Evolutionary conservation across 2,329 filamentous ascomycete species (phyloP), one percentile per base, ranked within the genome.

Genomic region (Cladosporium sp.): DNA sequence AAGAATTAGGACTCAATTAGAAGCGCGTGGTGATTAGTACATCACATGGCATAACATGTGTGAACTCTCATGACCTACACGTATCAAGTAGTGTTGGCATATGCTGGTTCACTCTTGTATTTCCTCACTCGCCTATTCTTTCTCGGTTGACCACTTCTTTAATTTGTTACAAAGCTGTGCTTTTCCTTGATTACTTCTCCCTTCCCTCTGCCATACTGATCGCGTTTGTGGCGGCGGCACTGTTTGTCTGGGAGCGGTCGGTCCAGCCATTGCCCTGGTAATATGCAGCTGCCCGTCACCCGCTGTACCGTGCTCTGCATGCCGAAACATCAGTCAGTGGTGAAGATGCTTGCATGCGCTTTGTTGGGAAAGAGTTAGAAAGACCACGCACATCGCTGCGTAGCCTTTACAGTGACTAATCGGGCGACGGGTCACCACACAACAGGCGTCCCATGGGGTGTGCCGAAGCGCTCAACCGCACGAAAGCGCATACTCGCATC

Each of bases 221-320:
- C 32, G 21, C 32, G 51, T 18, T n/a, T 54, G 26, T 34, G 26
- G 10, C n/a, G 28, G 52, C 6, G 30, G 28, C 28, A 32, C 18
- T 55, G 52, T 55, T 55, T 55, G 52, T 21, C 28, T 30, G 7
- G 52, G 32, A 55, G 28, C 28, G 10, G 52, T 32, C 28, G 10
- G 15, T 55, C n/a, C 26, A 30, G 32, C 52, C 52, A 34, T 34
- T 55, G 18, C 30, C 18, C 18, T 55, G 51, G 52, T 34, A 21
- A 10, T 30, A 55, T 59, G 57, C 57, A 59, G 57, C 57, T 38
- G 28, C 32, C 57, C 57, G 57, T 32, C 34, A 59, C 2, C 49
- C n/a, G 32, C 55, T 11, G 49, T 30, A 54, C 55, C 52, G 52
- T 55, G 52, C 52, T 21, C 18, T 55, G 18, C 26, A 32, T 55